Conservation (phyloP, 306 rosid genomes). For the Prinsepia uniflora region DNA sequence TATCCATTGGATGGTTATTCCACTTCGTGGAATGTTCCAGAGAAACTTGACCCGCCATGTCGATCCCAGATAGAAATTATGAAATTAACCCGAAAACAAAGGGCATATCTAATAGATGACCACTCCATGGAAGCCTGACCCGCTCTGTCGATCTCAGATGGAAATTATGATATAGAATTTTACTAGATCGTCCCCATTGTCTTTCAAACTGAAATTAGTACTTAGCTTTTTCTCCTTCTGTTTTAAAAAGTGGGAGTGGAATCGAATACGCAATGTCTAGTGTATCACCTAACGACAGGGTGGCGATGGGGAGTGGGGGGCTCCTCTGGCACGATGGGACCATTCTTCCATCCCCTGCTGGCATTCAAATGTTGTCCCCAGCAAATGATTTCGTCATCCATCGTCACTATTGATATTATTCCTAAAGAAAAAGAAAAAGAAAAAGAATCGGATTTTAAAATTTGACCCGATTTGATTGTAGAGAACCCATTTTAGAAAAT, state of each 20-base stretch:
- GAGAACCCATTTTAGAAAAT: not conserved
- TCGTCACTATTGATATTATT: not conserved
- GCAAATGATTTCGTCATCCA: not conserved
- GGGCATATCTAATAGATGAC: too few relatives aligned
- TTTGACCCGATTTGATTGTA: not conserved
- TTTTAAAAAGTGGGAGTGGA: not conserved
- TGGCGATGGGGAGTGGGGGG: not conserved
- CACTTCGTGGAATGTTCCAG: too few relatives aligned
- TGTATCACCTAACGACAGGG: too few relatives aligned
- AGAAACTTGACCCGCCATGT: too few relatives aligned
- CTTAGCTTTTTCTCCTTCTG: too few relatives aligned
- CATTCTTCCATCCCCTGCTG: not conserved
- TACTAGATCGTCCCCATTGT: too few relatives aligned
- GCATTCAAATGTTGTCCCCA: not conserved
- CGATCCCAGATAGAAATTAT: too few relatives aligned
- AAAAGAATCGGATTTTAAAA: not conserved
- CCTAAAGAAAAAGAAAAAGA: not conserved
- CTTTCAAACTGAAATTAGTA: not conserved
- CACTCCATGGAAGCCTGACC: too few relatives aligned
- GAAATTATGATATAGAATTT: too few relatives aligned
- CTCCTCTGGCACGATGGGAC: not conserved
- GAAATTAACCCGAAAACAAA: too few relatives aligned
- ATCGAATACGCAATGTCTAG: slow-evolving; percentile 11
- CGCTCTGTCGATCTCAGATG: too few relatives aligned
- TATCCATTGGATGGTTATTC: too few relatives aligned